phyloP scores from a whole-genome alignment of 2,329 filamentous ascomycete species.

The Trichoderma koningii region DNA sequence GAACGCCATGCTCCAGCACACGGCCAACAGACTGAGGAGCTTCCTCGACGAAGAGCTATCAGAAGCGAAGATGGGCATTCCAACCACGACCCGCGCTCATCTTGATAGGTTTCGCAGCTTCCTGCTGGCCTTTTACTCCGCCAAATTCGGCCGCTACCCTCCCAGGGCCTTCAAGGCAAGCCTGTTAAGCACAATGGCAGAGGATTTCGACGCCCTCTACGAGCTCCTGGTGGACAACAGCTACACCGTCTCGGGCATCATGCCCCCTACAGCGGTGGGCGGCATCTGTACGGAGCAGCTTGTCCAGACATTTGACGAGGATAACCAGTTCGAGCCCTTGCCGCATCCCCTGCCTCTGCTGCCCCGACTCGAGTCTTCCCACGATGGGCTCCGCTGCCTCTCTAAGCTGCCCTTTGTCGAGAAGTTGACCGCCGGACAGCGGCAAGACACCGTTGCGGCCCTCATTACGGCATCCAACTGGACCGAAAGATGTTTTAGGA shows the following conservation, averaged over 20 bases:
- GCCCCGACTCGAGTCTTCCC: conserved; percentile 48
- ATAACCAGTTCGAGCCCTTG: conserved; percentile 61
- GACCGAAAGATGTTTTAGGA: conserved; percentile 44
- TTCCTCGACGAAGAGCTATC: conserved; percentile 74
- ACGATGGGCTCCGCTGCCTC: conserved; percentile 38
- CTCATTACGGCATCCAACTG: conserved; percentile 55
- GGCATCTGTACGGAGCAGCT: conserved; percentile 72
- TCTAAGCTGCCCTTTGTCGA: conserved; percentile 47
- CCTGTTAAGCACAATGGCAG: conserved; percentile 62
- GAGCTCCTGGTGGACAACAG: conserved; percentile 67
- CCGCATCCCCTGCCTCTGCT: conserved; percentile 67
- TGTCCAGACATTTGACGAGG: conserved; percentile 65
- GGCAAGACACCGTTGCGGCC: conserved; percentile 55
- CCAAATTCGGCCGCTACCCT: conserved; percentile 72
- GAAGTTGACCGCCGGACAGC: conserved; percentile 51
- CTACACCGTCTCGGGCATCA: conserved; percentile 52
- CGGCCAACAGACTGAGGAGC: conserved; percentile 59
- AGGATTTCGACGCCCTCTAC: conserved; percentile 72
- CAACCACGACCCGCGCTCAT: conserved; percentile 62
- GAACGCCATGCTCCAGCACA: conserved; percentile 61
- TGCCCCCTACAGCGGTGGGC: conserved; percentile 59
- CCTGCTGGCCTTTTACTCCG: conserved; percentile 65
- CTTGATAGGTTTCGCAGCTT: conserved; percentile 73
- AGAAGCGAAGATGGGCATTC: conserved; percentile 64
- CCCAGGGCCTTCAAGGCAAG: conserved; percentile 51